Percentiles rank a stretch among this genome's conserved stretches.
Conservation (phyloP, 257 asterid genomes). For the Ajuga chamaepitys region DNA sequence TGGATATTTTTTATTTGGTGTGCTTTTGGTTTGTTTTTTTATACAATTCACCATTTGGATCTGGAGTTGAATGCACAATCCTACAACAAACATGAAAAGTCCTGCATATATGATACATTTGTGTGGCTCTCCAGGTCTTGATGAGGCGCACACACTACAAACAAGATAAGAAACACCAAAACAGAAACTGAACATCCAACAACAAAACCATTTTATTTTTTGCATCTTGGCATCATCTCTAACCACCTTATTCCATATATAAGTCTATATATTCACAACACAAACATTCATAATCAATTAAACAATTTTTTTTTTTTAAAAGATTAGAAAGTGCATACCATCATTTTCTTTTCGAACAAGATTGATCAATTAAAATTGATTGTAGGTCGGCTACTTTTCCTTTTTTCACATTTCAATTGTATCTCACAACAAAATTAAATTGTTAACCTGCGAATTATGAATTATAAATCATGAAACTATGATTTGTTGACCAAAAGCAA, state of each 20-base stretch:
- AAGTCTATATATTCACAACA: neutral
- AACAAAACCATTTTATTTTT: constrained; percentile 3
- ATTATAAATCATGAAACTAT: no score
- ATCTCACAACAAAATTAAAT: no score
- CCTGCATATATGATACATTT: neutral
- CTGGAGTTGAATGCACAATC: no score
- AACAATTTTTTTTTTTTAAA: neutral
- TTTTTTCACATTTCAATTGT: no score
- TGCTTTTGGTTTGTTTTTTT: no score
- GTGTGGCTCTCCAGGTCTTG: neutral
- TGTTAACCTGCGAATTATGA: no score
- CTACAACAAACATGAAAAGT: neutral
- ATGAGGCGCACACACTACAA: neutral
- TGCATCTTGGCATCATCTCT: constrained; percentile 19
- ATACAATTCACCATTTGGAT: no score
- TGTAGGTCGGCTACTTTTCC: no score
- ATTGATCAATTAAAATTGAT: no score
- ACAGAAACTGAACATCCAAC: neutral
- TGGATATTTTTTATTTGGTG: no score
- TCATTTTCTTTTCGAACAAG: no score
- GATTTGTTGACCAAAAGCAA: no score
- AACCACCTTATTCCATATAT: constrained; percentile 10
- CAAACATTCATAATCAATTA: neutral
- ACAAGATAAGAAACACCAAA: constrained; percentile 21
- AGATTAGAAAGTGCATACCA: neutral